Conservation (phyloP, 192 early-diverging fungal species). For the Rhizoclosmatium sp. region DNA sequence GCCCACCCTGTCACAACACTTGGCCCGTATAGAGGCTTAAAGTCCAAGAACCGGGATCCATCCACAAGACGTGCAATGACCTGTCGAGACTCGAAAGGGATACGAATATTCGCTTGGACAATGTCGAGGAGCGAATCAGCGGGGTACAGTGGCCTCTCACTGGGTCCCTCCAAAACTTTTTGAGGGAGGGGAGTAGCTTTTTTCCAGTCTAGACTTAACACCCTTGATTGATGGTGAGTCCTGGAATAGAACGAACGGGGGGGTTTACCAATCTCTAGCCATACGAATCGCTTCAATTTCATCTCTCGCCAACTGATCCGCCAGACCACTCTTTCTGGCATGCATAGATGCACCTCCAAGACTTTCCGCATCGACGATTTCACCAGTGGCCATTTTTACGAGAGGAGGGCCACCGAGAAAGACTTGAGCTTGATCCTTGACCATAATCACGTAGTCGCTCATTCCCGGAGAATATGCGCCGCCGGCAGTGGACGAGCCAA, state of each 20-base stretch:
- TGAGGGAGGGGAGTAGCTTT: constrained; percentile 58
- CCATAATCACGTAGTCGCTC: constrained; percentile 74
- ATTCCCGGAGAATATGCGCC: constrained; percentile 72
- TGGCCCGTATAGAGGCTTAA: constrained; percentile 72
- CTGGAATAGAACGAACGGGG: no score
- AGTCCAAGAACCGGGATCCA: constrained; percentile 68
- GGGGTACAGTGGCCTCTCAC: constrained; percentile 41
- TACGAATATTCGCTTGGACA: constrained; percentile 69
- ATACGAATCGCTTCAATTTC: constrained; percentile 69
- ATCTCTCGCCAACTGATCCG: constrained; percentile 68
- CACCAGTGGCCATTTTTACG: constrained; percentile 75
- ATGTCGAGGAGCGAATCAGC: constrained; percentile 58
- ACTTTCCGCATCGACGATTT: constrained; percentile 68
- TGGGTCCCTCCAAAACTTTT: constrained; percentile 52
- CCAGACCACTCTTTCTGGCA: constrained; percentile 66
- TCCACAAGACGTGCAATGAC: constrained; percentile 73
- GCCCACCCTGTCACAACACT: constrained; percentile 73
- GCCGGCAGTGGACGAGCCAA: constrained; percentile 73
- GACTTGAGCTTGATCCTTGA: constrained; percentile 73
- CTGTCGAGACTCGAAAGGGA: constrained; percentile 71
- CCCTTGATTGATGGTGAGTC: background rate
- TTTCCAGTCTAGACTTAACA: constrained; percentile 47
- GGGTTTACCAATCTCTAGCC: constrained; percentile 71
- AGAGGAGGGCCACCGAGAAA: constrained; percentile 74
- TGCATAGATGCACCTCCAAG: constrained; percentile 78